Base-by-base conservation (phyloP, 2,329 filamentous ascomycete genomes). In the Epichloe coenophiala region DNA sequence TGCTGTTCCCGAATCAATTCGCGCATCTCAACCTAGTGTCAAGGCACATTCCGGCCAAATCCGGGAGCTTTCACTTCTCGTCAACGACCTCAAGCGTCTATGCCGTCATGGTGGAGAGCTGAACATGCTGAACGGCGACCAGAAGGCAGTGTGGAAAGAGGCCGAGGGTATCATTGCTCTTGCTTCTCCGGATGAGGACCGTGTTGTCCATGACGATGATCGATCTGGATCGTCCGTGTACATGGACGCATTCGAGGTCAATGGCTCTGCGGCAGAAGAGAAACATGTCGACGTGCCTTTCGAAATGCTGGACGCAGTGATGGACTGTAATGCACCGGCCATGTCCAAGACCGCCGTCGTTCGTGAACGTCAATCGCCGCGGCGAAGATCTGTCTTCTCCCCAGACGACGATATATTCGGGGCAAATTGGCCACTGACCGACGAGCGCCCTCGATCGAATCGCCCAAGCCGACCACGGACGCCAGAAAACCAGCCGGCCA, bases 91-190 rank as follows among this genome's bases (percentile, higher is more conserved):
- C 52, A 93, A 91, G 68, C 81, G 86, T 52, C 71, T 93, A 13
- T 83, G 83, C 53, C 75, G 83, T 12, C 79, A 86, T 39, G 87
- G 83, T 5, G 77, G 79, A 17, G 77, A 83, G 43, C 76, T 88
- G 61, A 75, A 81, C 40, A 76, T 91, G 60, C 65, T 79, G 1
- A 68, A 76, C 53, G 84, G 84, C 6, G 62, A 74, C 5, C 75
- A 81, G 21, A 73, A 74, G 12, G 69, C 71, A 12, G 71, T 86
- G 45, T 94, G 86, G 86, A 80, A 81, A 58, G 86, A 93, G 63
- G 87, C 88, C 1, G 86, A 93, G 63, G 86, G 86, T 13, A 90
- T 94, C 67, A 93, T 94, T 61, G 84, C 86, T 36, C 71, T 94
- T n/a, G 88, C 87, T 44, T 83, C 81, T 1, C 81, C 81, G 1